Evolutionary conservation across 2,329 filamentous ascomycete species (phyloP), one percentile per base, ranked within the genome.

Genomic region (Cryoendolithus antarcticus): DNA sequence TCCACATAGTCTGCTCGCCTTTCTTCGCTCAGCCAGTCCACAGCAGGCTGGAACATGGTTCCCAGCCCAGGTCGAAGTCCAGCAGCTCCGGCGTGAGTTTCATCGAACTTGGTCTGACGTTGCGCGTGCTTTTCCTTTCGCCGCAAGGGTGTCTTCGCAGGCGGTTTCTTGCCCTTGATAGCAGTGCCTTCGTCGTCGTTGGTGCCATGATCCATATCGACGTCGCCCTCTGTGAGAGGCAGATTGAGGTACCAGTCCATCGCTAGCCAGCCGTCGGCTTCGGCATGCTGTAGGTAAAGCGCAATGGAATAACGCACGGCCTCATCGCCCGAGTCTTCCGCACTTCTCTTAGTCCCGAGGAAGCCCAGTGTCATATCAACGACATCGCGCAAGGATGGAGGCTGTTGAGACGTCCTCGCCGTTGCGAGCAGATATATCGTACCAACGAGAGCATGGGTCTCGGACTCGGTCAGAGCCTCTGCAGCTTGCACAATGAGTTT

Each of bases 31-130:
- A 88, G 58, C 51, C 78, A 83, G 51, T 86, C 80, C 51, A 82
- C 78, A 34, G 72, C 71, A 46, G 80, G 77, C 57, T 86, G 81
- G 49, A 88, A 75, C 82, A 86, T 86, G 2, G 77, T 82, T 2
- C 65, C 66, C n/a, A 70, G 44, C 58, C 59, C 75, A 61, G 21
- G 68, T 55, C 64, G 44, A 53, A 60, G 34, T 2, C 57, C 58
- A 13, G 56, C 51, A 12, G 50, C 39, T 10, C 49, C 49, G 6
- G 44, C 21, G 2, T 48, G 44, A 11, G 53, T 51, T 2, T 43
- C 42, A 6, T 44, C 38, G 5, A 41, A 46, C 10, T 45, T 36
- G 15, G 15, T 19, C 15, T 19, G 15, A 9, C 37, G 32, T 8
- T 41, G 41, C 2, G 47, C 51, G 34, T 55, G 53, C 43, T 60